Base-by-base conservation (phyloP, 805 yeast genomes). In the Metschnikowia amazonensis region DNA sequence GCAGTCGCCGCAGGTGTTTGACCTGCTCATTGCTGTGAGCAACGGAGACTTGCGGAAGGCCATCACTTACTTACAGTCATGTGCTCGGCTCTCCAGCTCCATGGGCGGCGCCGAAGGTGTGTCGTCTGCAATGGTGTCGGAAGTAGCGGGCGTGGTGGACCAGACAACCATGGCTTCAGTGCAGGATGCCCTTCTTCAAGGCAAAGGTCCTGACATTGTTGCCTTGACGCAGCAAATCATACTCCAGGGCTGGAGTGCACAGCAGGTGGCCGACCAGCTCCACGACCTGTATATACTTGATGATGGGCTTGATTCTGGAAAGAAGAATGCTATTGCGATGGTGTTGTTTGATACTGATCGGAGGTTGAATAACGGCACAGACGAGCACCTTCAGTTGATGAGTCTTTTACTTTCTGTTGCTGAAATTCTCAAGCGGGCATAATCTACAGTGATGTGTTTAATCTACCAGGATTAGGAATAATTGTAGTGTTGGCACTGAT, bases 31-130 rank as follows among this genome's bases (percentile, higher is more conserved):
- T 45, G 68, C 65, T n/a, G 81, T 89, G 3, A 79, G 96, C 16
- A 77, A 76, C 44, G 99, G 99, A 47, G 99, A 94, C 70, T 75
- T 94, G 58, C 81, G 99, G 69, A 86, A 83, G 56, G 96, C 97
- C 7, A 90, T 94, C 53, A 94, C 97, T 2, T 77, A 82, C 47
- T 73, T 94, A 36, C 99, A 94, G 66, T 50, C 55, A 11, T 52
- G 56, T 6, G 57, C 58, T 5, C 51, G 58, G 13, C 47, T 54
- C 36, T 45, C 44, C 27, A 34, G 45, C 27, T 45, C 49, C 7
- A 38, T 51, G 38, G 45, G 31, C 40, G 29, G 13, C 13, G 35
- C 43, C 1, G 40, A 30, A 3, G 74, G 64, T 1, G 71, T 86
- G 10, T 70, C 84, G 0, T 60, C 63, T 1, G 55, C 52, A 2